phyloP scores from a whole-genome alignment of 441 rosid species.

The Syzygium malaccense region DNA sequence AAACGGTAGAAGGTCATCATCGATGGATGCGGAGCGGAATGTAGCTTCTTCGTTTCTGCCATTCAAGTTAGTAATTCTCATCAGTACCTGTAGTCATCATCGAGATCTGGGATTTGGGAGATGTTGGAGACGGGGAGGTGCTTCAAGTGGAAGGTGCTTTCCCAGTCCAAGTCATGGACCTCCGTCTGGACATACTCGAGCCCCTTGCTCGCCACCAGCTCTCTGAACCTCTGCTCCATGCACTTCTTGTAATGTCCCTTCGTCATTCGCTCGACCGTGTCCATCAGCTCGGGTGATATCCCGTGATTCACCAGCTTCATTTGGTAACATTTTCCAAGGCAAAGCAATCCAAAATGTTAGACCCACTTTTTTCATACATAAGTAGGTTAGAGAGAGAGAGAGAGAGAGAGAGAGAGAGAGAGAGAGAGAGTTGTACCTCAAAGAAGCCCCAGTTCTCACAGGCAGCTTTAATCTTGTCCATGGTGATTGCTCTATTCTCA shows the following conservation, averaged over 20 bases:
- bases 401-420: not conserved
- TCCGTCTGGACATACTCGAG: not conserved
- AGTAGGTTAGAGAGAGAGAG: not conserved
- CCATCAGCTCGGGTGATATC: not conserved
- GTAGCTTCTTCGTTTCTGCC: not conserved
- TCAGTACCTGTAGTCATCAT: not conserved
- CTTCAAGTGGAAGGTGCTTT: not conserved
- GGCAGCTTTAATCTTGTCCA: not conserved
- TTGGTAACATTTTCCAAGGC: not conserved
- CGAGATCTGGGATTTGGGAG: not conserved
- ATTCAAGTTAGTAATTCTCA: not conserved
- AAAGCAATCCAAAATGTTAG: not conserved
- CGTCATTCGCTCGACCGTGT: not conserved
- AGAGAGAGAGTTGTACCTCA: not conserved
- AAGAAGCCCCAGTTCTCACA: not conserved
- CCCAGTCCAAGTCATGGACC: not conserved
- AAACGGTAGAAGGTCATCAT: not conserved
- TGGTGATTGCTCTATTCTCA: not conserved
- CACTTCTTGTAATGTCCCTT: conserved; percentile 1
- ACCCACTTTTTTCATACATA: not conserved
- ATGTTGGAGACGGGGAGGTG: not conserved
- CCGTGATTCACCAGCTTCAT: not conserved
- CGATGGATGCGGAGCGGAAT: not conserved
- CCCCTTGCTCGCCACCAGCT: not conserved
- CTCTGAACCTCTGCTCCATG: not conserved